Evolutionary conservation across 768 basidiomycete species (phyloP), one percentile per base, ranked within the genome.

Genomic region (Boletus vermiculosoides): DNA sequence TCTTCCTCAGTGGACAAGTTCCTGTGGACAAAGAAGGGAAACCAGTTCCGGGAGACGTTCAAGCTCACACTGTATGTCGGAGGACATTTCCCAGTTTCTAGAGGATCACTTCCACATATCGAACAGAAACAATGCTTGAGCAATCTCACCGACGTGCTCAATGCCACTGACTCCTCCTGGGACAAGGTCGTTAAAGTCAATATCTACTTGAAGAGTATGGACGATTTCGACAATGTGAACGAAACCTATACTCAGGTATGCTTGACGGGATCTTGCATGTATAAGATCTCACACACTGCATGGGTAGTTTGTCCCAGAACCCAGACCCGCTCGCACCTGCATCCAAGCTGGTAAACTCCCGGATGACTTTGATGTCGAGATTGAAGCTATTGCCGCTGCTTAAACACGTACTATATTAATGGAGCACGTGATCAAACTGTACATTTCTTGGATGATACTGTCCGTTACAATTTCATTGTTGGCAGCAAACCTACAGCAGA

Each of bases 261-360:
- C 56, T 47, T 37, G 23, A 42, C 53, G 5, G 12, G 18, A 34
- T 22, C 37, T 44, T 23, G 37, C 9, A 18, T 36, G 15, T 22
- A 20, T 30, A 25, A 28, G 18, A 20, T 44, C 52, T 47, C 28
- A 61, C 30, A 30, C 40, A 45, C 16, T 12, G 23, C 16, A 20
- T 37, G 20, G 16, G 15, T 44, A 82, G 80, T 57, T 81, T 10
- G 64, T 82, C 30, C 82, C 82, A 0, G 73, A 67, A 33, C 82
- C 81, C 16, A 89, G 89, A 73, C 90, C 90, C 12, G 83, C 88
- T 9, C 74, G 89, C 53, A 88, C 87, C 10, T 87, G 85, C 69
- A 88, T 92, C 59, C 87, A 90, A 73, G 86, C 84, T 13, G 85
- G 80, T 9, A 80, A 80, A 60, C 76, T 90, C 36, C 88, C 88